These are phyloP conservation scores for Penicillium mononematosum DNA, from an alignment of 495 filamentous ascomycete genomes.

Conservation along the genomic window DNA sequence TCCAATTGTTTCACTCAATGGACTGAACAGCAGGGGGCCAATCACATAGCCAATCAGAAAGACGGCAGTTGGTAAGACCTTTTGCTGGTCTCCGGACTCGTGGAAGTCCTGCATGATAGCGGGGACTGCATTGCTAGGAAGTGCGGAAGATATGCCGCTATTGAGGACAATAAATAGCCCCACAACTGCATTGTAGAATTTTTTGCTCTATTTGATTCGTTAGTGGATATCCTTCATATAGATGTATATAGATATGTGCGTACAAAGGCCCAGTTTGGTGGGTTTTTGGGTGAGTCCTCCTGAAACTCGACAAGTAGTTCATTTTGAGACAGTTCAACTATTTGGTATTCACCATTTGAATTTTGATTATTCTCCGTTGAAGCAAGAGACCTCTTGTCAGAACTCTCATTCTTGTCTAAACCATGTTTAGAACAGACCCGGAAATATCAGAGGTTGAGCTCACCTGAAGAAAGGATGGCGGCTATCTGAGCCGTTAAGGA, in stretches of 20 bases:
- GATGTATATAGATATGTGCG: slow-evolving; percentile 8
- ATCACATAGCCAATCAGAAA: slow-evolving; percentile 71
- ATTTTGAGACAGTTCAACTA: slow-evolving; percentile 25
- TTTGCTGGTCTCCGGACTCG: slow-evolving; percentile 39
- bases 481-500: slow-evolving; percentile 13
- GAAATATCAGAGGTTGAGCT: slow-evolving; percentile 1
- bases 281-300: slow-evolving; percentile 27
- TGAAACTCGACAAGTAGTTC: slow-evolving; percentile 34
- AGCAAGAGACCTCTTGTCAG: slow-evolving; percentile 8
- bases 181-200: slow-evolving; percentile 55
- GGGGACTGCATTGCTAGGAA: slow-evolving; percentile 65
- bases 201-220: slow-evolving; percentile 44
- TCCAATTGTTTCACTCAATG: slow-evolving; percentile 69
- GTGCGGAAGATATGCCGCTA: slow-evolving; percentile 65
- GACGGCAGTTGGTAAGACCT: slow-evolving; percentile 71
- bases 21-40: slow-evolving; percentile 65
- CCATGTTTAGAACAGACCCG: slow-evolving; percentile 13
- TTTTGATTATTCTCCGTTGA: slow-evolving; percentile 8
- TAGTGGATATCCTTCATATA: slow-evolving; percentile 3
- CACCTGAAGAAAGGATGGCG: slow-evolving; percentile 17
- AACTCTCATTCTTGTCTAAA: slow-evolving; percentile 14
- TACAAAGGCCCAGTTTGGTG: slow-evolving; percentile 37
- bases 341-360: slow-evolving; percentile 19
- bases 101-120: slow-evolving; percentile 46
- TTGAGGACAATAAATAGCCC: slow-evolving; percentile 66